Evolutionary conservation across 768 basidiomycete species (phyloP), one percentile per base, ranked within the genome.

Genomic region (Sutorius australiensis): DNA sequence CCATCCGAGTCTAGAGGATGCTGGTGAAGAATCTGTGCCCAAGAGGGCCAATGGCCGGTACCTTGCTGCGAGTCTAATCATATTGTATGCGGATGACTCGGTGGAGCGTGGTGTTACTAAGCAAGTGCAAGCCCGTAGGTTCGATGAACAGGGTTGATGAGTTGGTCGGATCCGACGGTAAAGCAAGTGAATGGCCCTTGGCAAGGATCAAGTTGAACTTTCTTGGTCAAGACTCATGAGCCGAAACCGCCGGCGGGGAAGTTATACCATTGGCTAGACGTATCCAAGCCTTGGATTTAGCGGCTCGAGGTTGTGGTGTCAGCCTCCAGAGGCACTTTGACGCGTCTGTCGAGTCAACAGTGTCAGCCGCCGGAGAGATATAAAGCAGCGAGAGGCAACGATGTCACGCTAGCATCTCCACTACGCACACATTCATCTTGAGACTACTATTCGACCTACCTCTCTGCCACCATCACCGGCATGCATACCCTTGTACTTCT

Each of bases 401-500:
- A 36, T 4, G 36, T 47, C 24, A 16, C 27, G 19, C 31, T 13
- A 51, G 31, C 41, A 53, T 51, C 51, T 9, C 40, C 47, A 42
- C 42, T 21, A 42, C 41, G 40, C 50, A 32, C 24, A 21, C 14
- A 37, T 39, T 44, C 48, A 34, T 33, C 49, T 38, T 45, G 31
- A 34, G 14, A 13, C 55, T 27, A 42, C 44, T 33, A 41, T 42
- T 64, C n/a, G 41, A 59, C 41, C 31, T 37, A 48, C 49, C 51
- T 50, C 48, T 51, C 52, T 39, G 39, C 53, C 46, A 42, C 47
- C 41, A 41, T 52, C 66, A 63, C 55, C 55, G 57, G 57, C 60
- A 70, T 70, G 67, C 67, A 64, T 58, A 14, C 33, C 42, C 36
- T 56, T 39, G 45, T 50, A 47, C 44, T 69, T 37, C 48, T 64